Evolutionary conservation across 768 basidiomycete species (phyloP), one percentile per base, ranked within the genome.

Genomic region (Agrocybe chaxingu): DNA sequence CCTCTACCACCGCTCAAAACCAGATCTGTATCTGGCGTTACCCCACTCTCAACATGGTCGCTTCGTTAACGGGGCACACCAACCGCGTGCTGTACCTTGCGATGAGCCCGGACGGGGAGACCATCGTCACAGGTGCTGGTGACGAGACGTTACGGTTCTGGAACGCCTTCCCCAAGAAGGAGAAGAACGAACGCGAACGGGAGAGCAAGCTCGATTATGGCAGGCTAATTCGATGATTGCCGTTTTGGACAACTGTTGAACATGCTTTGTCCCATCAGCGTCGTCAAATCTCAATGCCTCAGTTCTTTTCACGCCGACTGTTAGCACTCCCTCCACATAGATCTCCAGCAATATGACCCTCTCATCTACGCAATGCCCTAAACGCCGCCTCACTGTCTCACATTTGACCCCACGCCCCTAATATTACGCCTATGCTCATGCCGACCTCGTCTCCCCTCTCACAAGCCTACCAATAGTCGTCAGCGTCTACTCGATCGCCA

Each of bases 71-170:
- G 0, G 96, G 96, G 7, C 96, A 99, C 64, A 92, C 93, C 0
- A 91, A 89, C 65, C 89, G 96, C 42, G 96, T 99, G 12, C 74
- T 98, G 31, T 96, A 96, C 66, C 84, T 98, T n/a, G 95, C 95
- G 3, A 94, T 95, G 91, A 90, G 87, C 61, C 95, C 95, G 0
- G 95, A 97, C 58, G 94, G 95, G 12, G 92, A 96, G 71, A 98
- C 95, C 0, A 98, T 98, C 55, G 97, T 98, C 24, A 98, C 95
- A 0, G 96, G 96, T 11, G 96, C 96, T 0, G 96, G 96, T 0
- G 96, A 99, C 66, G 96, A 98, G 71, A 99, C 96, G 3, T 70
- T 99, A 47, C 70, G 94, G 55, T 98, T 98, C 69, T 98, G 96
- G 96, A 96, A 93, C 66, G 94, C 93, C 0, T 98, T 99, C 62